Percentiles rank a stretch among this genome's conserved stretches.
Evolutionary conservation across 108 stramenopile genomes (phyloP).

Genomic region (Stephanodiscus minutulus): DNA sequence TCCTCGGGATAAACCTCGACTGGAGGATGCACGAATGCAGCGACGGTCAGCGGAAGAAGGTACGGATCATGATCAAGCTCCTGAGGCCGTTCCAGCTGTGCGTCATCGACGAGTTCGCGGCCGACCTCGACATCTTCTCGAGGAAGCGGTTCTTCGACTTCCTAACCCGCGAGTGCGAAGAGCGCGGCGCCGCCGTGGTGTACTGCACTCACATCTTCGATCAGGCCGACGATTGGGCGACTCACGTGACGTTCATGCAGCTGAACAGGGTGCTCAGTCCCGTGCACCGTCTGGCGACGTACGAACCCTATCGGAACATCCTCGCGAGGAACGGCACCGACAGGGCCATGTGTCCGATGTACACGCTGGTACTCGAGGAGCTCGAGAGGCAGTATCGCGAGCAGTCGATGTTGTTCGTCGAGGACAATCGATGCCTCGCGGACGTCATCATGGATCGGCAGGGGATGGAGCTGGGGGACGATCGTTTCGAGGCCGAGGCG

Average conservation of each 20-base stretch:
- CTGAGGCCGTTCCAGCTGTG: conserved; percentile 41
- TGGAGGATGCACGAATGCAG: conserved; percentile 85
- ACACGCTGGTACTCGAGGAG: conserved; percentile 51
- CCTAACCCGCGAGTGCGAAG: conserved; percentile 67
- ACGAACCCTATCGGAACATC: conserved; percentile 48
- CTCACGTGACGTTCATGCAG: conserved; percentile 49
- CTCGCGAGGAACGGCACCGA: conserved; percentile 26
- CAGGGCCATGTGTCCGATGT: conserved; percentile 55
- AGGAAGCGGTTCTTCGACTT: conserved; percentile 52
- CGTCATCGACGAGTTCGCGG: conserved; percentile 48
- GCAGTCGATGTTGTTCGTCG: conserved; percentile 21
- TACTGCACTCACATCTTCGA: conserved; percentile 91
- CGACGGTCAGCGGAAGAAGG: conserved; percentile 57
- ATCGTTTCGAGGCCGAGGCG: conserved; percentile 21
- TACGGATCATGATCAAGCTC: conserved; percentile 55
- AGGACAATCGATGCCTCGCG: conserved; percentile 36
- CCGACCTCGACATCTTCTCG: conserved; percentile 48
- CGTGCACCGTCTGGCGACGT: conserved; percentile 23
- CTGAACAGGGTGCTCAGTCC: conserved; percentile 39
- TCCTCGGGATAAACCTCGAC: conserved; percentile 74
- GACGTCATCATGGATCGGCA: conserved; percentile 40
- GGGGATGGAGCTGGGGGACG: conserved; percentile 24
- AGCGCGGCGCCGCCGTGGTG: conserved; percentile 67
- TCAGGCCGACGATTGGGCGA: conserved; percentile 81
- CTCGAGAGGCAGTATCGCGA: conserved; percentile 44